Evolutionary conservation across 306 rosid species (phyloP), one percentile per base, ranked within the genome.

Genomic region (Oemleria cerasiformis): DNA sequence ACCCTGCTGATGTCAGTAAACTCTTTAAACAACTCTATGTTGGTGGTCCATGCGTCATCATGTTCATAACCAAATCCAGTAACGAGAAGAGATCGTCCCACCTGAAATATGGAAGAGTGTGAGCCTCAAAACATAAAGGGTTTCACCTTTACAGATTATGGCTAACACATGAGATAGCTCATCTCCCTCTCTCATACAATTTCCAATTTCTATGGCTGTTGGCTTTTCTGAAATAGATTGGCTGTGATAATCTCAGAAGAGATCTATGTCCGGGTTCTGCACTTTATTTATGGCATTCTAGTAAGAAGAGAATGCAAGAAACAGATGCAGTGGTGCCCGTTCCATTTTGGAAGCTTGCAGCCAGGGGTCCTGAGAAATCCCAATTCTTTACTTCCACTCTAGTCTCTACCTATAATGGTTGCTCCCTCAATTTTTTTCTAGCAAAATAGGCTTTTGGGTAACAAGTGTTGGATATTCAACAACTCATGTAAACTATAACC

Each of bases 31-130:
- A 94, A 81, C 36, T 89, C 90, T 10, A 94, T 83, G 82, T 94
- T 94, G 69, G 97, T 86, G 76, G 92, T 70, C 98, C 98, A 94
- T 53, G 96, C 88, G 57, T 87, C 94, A 73, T 94, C 98, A 21
- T 91, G 98, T 25, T 94, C 98, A 76, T 94, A 94, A 66, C 98
- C 98, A 79, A 94, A 94, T 63, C 97, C 98, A 34, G 98, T 94
- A 69, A 94, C 96, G 41, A 94, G 85, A 82, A 94, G 98, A 79
- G 97, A 87, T 61, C 16, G 88, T 65, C 84, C 97, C 81, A 94
- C 97, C 97, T 93, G 75, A 80, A 77, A 71, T 21, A 63, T 41
- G 67, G 42, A 47, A 44, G 68, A 78, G 70, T 40, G 43, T 44
- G 56, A 25, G 39, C 56, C 63, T 51, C 73, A 63, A 55, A 55